A percentile compares a stretch with the other conserved stretches of the same genome.
phyloP scores from a whole-genome alignment of 2,329 filamentous ascomycete species.

The Lasiodiplodia citricola region DNA sequence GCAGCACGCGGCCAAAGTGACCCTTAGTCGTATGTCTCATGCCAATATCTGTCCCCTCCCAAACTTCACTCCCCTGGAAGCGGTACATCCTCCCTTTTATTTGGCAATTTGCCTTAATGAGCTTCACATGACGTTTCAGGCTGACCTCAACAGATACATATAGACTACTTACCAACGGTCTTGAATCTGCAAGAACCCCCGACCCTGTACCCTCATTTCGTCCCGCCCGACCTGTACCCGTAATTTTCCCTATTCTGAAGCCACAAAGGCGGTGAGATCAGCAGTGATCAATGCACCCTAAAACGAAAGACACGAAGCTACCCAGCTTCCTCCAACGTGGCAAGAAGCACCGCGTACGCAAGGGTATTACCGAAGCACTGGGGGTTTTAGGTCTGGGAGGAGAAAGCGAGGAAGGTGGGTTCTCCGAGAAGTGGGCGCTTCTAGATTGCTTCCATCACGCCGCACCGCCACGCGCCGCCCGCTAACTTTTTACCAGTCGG shows the following conservation, averaged over 20 bases:
- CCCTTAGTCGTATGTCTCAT: conserved; percentile 26
- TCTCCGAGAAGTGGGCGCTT: conserved; percentile 13
- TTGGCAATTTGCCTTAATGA: conserved; percentile 22
- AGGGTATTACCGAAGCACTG: conserved; percentile 26
- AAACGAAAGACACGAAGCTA: conserved; percentile 25
- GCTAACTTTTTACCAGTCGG: conserved; percentile 21
- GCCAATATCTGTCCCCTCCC: conserved; percentile 25
- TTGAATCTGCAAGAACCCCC: conserved; percentile 15
- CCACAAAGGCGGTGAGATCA: conserved; percentile 27
- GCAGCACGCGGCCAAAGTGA: conserved; percentile 18
- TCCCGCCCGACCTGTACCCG: conserved; percentile 18
- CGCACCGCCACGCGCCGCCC: conserved; percentile 20
- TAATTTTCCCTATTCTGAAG: conserved; percentile 19
- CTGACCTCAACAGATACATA: conserved; percentile 17
- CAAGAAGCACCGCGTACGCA: conserved; percentile 27
- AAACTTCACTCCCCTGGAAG: conserved; percentile 9
- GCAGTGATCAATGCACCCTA: conserved; percentile 28
- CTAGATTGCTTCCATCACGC: conserved; percentile 25
- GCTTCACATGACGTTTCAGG: conserved; percentile 25
- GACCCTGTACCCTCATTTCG: conserved; percentile 25
- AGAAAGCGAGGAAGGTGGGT: conserved; percentile 26
- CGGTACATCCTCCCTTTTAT: conserved; percentile 23
- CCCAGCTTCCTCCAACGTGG: conserved; percentile 18
- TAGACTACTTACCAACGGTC: not conserved
- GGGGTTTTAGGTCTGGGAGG: conserved; percentile 25